A percentile compares a stretch with the other conserved stretches of the same genome.
Evolutionary conservation across 1,284 basidiomycete genomes (phyloP).

Genomic region (Xerocomus amazonicus): DNA sequence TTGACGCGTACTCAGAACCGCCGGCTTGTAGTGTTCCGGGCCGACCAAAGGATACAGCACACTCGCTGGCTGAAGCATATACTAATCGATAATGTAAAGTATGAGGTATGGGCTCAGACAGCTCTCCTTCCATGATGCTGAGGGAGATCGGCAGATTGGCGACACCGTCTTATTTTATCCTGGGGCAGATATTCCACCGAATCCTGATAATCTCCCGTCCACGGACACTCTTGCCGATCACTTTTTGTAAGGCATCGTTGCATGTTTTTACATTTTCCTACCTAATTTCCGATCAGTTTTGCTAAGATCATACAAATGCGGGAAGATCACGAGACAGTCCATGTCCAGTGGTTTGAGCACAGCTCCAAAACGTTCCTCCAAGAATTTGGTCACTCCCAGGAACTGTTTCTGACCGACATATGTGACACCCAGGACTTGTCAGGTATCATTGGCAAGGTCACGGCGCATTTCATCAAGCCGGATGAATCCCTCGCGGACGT

Average conservation of each 20-base stretch:
- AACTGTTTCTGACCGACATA: slow-evolving; percentile 56
- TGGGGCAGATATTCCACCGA: slow-evolving; percentile 31
- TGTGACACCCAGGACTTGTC: slow-evolving; percentile 46
- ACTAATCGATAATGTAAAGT: slow-evolving; percentile 27
- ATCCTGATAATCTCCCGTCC: slow-evolving; percentile 33
- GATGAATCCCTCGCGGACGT: slow-evolving; percentile 16
- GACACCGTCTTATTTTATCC: slow-evolving; percentile 52
- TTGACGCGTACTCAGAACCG: slow-evolving; percentile 18
- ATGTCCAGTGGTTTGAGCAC: slow-evolving; percentile 71
- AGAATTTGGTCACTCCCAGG: slow-evolving; percentile 57
- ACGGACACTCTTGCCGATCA: slow-evolving; percentile 46
- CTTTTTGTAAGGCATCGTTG: slow-evolving; percentile 49
- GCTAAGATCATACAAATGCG: slow-evolving; percentile 55
- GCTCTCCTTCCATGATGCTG: slow-evolving; percentile 20
- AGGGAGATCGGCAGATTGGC: slow-evolving; percentile 43
- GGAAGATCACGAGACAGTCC: slow-evolving; percentile 40
- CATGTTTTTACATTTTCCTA: neutral
- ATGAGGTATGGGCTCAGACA: slow-evolving; percentile 18
- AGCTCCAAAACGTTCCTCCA: slow-evolving; percentile 53
- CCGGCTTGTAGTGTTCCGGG: slow-evolving; percentile 17
- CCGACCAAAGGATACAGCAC: slow-evolving; percentile 27
- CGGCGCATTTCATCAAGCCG: slow-evolving; percentile 35
- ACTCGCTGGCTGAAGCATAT: slow-evolving; percentile 31
- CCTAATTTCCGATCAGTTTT: slow-evolving; percentile 47
- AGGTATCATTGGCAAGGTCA: slow-evolving; percentile 44